Evolutionary conservation across 805 yeast species (phyloP).

Genomic region (Pichia heedii): DNA sequence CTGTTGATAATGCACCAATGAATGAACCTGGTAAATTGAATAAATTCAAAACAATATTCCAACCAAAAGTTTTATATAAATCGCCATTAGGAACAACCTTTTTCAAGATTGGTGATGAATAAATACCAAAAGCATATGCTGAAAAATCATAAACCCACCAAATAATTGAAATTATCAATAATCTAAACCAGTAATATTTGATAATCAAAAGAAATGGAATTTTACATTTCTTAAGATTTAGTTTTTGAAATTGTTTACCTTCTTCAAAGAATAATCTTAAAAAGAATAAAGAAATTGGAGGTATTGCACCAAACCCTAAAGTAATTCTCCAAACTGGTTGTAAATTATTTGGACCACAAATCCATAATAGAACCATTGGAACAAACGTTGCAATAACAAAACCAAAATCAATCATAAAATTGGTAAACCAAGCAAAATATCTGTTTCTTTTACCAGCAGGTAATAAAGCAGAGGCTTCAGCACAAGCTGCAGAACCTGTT

Average conservation of each 20-base stretch:
- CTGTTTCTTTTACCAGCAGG: constrained; percentile 83
- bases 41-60: constrained; percentile 83
- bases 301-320: constrained; percentile 82
- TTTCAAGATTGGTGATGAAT: constrained; percentile 62
- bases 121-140: constrained; percentile 79
- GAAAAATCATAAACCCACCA: constrained; percentile 93
- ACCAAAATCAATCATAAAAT: constrained; percentile 79
- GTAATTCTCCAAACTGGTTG: constrained; percentile 88
- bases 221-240: constrained; percentile 53
- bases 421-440: constrained; percentile 84
- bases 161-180: constrained; percentile 58
- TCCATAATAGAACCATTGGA: constrained; percentile 80
- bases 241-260: constrained; percentile 59
- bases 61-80: constrained; percentile 72
- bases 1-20: constrained; percentile 78
- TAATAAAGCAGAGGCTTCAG: constrained; percentile 75
- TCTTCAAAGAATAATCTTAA: constrained; percentile 71
- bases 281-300: constrained; percentile 70
- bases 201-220: constrained; percentile 63
- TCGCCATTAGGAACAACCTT: constrained; percentile 50
- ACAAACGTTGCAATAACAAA: constrained; percentile 79
- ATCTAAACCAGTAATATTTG: constrained; percentile 80
- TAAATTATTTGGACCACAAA: constrained; percentile 60
- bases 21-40: constrained; percentile 89
- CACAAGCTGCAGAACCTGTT: constrained; percentile 86